Conservation (phyloP, 2,329 filamentous ascomycete species). For the Paramyrothecium roridum region DNA sequence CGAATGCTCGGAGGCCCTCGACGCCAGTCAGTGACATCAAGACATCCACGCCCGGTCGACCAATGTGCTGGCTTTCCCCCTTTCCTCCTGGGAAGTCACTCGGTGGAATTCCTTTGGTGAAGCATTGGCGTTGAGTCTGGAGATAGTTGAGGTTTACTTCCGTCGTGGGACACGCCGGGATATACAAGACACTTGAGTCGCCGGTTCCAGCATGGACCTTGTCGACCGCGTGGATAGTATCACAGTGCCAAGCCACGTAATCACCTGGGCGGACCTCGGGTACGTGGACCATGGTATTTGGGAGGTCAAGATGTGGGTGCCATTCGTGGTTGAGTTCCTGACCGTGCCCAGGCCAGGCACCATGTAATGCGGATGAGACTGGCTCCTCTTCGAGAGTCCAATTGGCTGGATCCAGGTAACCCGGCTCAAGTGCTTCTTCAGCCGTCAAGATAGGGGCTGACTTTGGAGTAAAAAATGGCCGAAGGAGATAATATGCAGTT, state of each 20-base stretch:
- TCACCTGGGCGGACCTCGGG: slow-evolving; percentile 65
- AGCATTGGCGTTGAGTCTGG: slow-evolving; percentile 36
- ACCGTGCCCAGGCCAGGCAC: slow-evolving; percentile 60
- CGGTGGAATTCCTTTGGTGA: slow-evolving; percentile 34
- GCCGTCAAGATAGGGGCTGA: slow-evolving; percentile 27
- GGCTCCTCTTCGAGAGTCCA: slow-evolving; percentile 45
- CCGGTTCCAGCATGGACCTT: slow-evolving; percentile 61
- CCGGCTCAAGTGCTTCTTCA: slow-evolving; percentile 27
- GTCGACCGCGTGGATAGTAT: slow-evolving; percentile 75
- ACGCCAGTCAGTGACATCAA: slow-evolving; percentile 35
- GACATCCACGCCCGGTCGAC: slow-evolving; percentile 32
- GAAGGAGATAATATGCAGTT: slow-evolving; percentile 71
- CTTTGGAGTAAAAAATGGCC: slow-evolving; percentile 65
- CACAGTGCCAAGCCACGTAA: slow-evolving; percentile 76
- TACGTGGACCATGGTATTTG: slow-evolving; percentile 61
- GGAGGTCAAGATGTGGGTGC: slow-evolving; percentile 64
- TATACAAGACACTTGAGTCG: slow-evolving; percentile 50
- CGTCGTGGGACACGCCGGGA: slow-evolving; percentile 38
- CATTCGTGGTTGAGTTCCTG: slow-evolving; percentile 61
- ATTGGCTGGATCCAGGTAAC: slow-evolving; percentile 42
- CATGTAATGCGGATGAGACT: slow-evolving; percentile 55
- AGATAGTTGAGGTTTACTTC: slow-evolving; percentile 40
- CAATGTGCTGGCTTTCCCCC: slow-evolving; percentile 29
- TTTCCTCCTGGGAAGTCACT: slow-evolving; percentile 34
- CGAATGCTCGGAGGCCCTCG: slow-evolving; percentile 38